A percentile compares a stretch with the other conserved stretches of the same genome.
Conservation (phyloP, 768 basidiomycete genomes). For the Russula emetica region DNA sequence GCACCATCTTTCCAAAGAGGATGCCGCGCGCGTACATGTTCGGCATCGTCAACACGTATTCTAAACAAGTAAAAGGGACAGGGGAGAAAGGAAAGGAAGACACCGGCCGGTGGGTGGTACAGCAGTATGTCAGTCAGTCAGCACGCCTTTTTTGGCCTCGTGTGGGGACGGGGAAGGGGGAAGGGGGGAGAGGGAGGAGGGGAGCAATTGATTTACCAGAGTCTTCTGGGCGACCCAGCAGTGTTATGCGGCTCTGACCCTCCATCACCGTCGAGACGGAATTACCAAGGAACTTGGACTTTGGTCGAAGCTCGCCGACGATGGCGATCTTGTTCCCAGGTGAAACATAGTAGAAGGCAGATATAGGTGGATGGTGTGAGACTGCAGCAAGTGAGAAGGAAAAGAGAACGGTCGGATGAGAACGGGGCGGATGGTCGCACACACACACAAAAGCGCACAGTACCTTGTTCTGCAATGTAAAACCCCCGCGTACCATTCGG, state of each 20-base stretch:
- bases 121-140: not conserved
- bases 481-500: slow-evolving; percentile 88
- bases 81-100: too few relatives aligned
- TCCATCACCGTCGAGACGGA: slow-evolving; percentile 96
- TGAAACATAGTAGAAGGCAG: slow-evolving; percentile 93
- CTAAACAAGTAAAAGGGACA: slow-evolving; percentile 36
- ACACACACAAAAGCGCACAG: slow-evolving; percentile 22
- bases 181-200: not conserved
- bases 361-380: slow-evolving; percentile 91
- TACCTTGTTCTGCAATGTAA: slow-evolving; percentile 95
- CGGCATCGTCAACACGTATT: slow-evolving; percentile 91
- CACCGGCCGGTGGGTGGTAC: not conserved
- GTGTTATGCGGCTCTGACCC: slow-evolving; percentile 83
- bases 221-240: slow-evolving; percentile 81
- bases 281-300: slow-evolving; percentile 95
- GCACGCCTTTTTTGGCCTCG: not conserved
- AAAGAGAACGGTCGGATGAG: too few relatives aligned
- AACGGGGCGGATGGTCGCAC: not conserved
- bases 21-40: slow-evolving; percentile 95
- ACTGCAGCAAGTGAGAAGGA: slow-evolving; percentile 50
- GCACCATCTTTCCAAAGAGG: slow-evolving; percentile 89
- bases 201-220: slow-evolving; percentile 54
- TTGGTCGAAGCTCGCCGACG: slow-evolving; percentile 90
- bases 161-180: not conserved
- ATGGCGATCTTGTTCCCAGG: slow-evolving; percentile 85